Conservation (phyloP, 208 protist genomes). For the Leishmania arabica region DNA sequence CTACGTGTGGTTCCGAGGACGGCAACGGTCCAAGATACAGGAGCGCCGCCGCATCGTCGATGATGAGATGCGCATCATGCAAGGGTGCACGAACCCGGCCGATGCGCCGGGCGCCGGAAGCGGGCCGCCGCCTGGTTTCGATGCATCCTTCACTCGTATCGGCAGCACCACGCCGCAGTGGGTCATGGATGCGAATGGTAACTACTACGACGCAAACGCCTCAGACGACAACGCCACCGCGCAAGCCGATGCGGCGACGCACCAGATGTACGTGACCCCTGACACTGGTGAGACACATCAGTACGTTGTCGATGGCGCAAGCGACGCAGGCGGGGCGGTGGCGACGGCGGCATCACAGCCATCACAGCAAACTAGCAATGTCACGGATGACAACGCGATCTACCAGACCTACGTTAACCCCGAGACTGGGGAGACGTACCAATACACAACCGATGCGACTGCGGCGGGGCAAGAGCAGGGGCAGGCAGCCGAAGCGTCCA, state of each 20-base stretch:
- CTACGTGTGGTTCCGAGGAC: constrained; percentile 61
- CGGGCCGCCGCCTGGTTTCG: constrained; percentile 16
- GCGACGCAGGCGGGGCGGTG: neutral
- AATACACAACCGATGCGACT: constrained; percentile 12
- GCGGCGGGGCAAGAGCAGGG: neutral
- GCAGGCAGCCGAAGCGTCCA: neutral
- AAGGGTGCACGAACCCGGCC: constrained; percentile 36
- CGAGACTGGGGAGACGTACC: constrained; percentile 30
- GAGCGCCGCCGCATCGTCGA: constrained; percentile 51
- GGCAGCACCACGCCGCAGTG: constrained; percentile 24
- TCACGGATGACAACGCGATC: neutral
- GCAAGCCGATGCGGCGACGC: neutral
- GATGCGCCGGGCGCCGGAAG: neutral
- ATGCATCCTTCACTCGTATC: constrained; percentile 14
- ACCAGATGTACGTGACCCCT: constrained; percentile 34
- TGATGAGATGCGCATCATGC: constrained; percentile 67
- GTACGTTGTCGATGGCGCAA: constrained; percentile 14
- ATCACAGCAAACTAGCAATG: constrained; percentile 2
- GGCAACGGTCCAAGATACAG: constrained; percentile 51
- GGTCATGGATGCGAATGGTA: constrained; percentile 53
- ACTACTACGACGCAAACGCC: constrained; percentile 49
- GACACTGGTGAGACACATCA: constrained; percentile 36
- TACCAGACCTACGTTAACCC: constrained; percentile 46
- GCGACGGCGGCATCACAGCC: neutral
- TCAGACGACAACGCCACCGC: constrained; percentile 12